Evolutionary conservation across 2,329 filamentous ascomycete species (phyloP).

Genomic region (Cladobotryum protrusum): DNA sequence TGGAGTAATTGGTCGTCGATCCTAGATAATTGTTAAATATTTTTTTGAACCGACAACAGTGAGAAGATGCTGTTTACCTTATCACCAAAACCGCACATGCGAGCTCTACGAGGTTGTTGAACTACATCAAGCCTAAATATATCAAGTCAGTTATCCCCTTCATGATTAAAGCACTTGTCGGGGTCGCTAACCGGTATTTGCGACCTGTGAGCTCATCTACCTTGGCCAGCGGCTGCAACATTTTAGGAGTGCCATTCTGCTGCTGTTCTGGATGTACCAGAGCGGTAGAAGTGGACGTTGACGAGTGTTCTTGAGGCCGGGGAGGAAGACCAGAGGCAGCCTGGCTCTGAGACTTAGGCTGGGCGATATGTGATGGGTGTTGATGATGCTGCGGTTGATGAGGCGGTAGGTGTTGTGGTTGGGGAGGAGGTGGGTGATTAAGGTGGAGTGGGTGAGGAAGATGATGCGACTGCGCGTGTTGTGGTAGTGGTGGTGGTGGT

Average conservation of each 20-base stretch:
- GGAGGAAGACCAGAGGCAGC: slow-evolving; percentile 11
- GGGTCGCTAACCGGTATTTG: slow-evolving; percentile 28
- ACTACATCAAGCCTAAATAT: slow-evolving; percentile 62
- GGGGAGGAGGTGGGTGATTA: not conserved
- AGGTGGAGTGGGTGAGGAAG: not conserved
- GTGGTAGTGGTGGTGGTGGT: slow-evolving; percentile 13
- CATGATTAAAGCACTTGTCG: not conserved
- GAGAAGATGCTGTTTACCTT: slow-evolving; percentile 55
- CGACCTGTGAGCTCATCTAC: slow-evolving; percentile 29
- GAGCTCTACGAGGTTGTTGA: slow-evolving; percentile 86
- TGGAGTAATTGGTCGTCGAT: slow-evolving; percentile 90
- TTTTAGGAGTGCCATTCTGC: slow-evolving; percentile 11
- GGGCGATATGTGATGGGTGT: not conserved
- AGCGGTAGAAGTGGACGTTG: slow-evolving; percentile 12
- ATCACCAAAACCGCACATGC: slow-evolving; percentile 98
- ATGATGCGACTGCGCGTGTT: not conserved
- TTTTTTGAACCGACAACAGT: not conserved
- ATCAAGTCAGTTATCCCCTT: slow-evolving; percentile 14
- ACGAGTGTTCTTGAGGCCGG: slow-evolving; percentile 19
- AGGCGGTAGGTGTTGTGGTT: slow-evolving; percentile 2
- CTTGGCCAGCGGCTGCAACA: slow-evolving; percentile 25
- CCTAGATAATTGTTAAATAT: slow-evolving; percentile 43
- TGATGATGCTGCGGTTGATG: not conserved
- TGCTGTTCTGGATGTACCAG: slow-evolving; percentile 4
- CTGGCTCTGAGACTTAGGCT: slow-evolving; percentile 5